Evolutionary conservation across 208 protist genomes (phyloP), one percentile per base, ranked within the genome.

Genomic region (Wallacemonas sp.): DNA sequence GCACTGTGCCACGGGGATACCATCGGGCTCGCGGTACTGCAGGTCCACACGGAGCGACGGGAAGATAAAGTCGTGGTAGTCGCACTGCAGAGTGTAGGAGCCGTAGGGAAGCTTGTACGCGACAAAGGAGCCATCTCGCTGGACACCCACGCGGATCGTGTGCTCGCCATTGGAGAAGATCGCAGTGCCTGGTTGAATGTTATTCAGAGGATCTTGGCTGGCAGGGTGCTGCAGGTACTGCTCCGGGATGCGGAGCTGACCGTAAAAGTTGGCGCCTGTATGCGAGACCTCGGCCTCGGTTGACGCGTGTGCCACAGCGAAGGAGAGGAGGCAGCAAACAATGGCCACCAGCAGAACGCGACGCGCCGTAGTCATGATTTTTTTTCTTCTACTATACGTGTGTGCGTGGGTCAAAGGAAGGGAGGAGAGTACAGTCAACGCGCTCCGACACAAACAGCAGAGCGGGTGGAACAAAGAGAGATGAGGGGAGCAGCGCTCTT

Each of bases 61-160:
- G 46, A 91, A 95, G 59, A 79, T 63, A 46, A 91, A 91, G 70
- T 95, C 61, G 62, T 84, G 74, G 70, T 86, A 95, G 33, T 95
- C 90, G 14, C 71, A 80, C 64, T 93, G 86, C 26, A 95, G 63
- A 28, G 88, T 62, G 64, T 95, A 95, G n/a, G 76, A 79, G 36
- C 90, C 90, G 68, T 86, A 90, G 1, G 90, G 86, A 11, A 95
- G 44, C 41, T 77, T 69, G 64, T 90, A 78, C 2, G 77, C 74
- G 21, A 88, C 82, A 63, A 95, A 95, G 19, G 77, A 78, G 12
- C 90, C 89, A 59, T 92, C 89, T 2, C 62, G 60, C 27, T 82
- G 63, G 4, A 84, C 79, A 19, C 86, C 77, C 4, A 91, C 81
- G 44, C 80, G 77, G 45, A 88, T 62, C 11, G 53, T 72, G 14